Base-by-base conservation (phyloP, 106 monocot genomes). In the Chionographis japonica region DNA sequence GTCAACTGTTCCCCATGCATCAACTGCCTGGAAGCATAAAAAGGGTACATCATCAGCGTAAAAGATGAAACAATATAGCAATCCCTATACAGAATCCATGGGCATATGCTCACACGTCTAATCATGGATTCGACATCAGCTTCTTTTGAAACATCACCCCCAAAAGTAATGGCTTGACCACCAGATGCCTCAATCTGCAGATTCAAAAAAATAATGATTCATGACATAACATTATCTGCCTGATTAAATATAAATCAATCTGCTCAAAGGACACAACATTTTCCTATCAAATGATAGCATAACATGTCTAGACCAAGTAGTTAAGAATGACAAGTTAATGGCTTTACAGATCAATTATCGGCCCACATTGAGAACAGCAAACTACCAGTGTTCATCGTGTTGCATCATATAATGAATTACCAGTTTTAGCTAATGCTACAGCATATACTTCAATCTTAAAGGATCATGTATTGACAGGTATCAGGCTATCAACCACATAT, bases 121-220 rank as follows among this genome's bases (percentile, higher is more conserved):
- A 94, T 52, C 94, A 94, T 85, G 60, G 84, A 60, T 8, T 82
- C 83, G 66, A 87, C 94, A 78, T 84, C 94, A 65, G 58, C 90
- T 82, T 87, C 94, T 73, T 90, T 87, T 12, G 94, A 94, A 76
- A 94, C 87, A 80, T 94, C 94, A 43, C 86, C 94, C 35, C 94
- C 84, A 71, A 87, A 94, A 42, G 85, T 75, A 75, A 94, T 42
- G 36, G 94, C 84, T 58, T 94, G 73, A 61, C 90, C 94, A 58
- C 94, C 94, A 69, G 39, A 78, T 60, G 72, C 77, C 70, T 90
- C 82, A 66, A 94, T 94, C 94, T 94, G 71, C 41, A 71, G 8
- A 20, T 9, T 37, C n/a, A 68, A 43, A 52, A 16, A 70, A 4
- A 51, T 2, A 18, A 61, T 40, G 6, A 18, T n/a, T 18, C 63